phyloP scores from a whole-genome alignment of 164 flowering plant genomes.

The Vitis labrusca region DNA sequence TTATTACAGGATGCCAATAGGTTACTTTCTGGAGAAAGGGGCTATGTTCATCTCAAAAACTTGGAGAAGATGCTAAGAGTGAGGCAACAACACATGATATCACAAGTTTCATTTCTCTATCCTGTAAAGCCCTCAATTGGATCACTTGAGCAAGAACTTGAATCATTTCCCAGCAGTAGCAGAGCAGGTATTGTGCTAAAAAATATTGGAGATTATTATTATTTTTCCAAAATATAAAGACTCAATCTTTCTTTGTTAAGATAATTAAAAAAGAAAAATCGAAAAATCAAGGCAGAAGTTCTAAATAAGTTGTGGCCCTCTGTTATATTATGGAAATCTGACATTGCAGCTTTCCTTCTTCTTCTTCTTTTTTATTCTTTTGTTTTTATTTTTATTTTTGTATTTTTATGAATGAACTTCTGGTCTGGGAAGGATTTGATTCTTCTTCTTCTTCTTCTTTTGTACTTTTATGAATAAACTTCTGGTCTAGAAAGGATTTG shows the following conservation, averaged over 20 bases:
- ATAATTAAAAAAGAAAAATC: too few relatives aligned
- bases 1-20: conserved; percentile 60
- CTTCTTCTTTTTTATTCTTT: neutral
- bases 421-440: too few relatives aligned
- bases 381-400: neutral
- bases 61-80: conserved; percentile 65
- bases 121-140: conserved; percentile 72
- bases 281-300: too few relatives aligned
- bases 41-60: conserved; percentile 45
- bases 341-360: neutral
- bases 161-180: conserved; percentile 49
- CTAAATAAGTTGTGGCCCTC: neutral
- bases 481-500: too few relatives aligned
- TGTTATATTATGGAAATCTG: neutral
- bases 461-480: neutral
- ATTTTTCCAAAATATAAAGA: neutral
- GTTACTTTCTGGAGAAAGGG: conserved; percentile 73
- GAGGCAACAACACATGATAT: conserved; percentile 80
- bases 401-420: too few relatives aligned
- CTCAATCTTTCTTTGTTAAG: neutral
- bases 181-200: conserved; percentile 47
- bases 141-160: conserved; percentile 66
- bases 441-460: neutral
- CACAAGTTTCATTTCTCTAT: conserved; percentile 81
- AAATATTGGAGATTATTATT: too few relatives aligned